These are phyloP conservation scores for Collybia nuda DNA, from an alignment of 768 basidiomycete species.

Conservation along the genomic window DNA sequence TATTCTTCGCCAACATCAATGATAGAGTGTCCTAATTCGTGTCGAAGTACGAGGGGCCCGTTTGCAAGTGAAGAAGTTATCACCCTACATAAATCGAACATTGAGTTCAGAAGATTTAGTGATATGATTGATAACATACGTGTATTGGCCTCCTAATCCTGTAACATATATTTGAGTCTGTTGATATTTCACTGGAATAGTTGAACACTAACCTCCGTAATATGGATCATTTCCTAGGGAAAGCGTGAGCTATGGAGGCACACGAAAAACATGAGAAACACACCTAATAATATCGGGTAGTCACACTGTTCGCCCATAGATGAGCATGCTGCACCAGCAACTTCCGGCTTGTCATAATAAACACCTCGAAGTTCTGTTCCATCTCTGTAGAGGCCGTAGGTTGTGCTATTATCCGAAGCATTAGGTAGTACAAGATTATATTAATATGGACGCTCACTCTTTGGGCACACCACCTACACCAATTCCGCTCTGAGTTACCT, in stretches of 20 bases:
- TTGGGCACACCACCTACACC: conserved; percentile 68
- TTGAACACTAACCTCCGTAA: conserved; percentile 60
- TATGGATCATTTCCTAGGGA: conserved; percentile 69
- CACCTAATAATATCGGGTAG: conserved; percentile 76
- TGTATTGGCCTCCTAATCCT: conserved; percentile 80
- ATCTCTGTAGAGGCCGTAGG: conserved; percentile 74
- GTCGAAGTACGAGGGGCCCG: conserved; percentile 72
- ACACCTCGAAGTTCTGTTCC: conserved; percentile 77
- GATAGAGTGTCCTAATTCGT: conserved; percentile 80
- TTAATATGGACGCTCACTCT: conserved; percentile 41
- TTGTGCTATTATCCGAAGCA: conserved; percentile 49
- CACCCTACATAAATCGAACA: conserved; percentile 53
- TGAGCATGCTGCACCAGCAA: conserved; percentile 66
- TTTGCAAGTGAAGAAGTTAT: conserved; percentile 75
- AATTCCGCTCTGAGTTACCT: conserved; percentile 57
- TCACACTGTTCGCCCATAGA: conserved; percentile 66
- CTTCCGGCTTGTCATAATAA: conserved; percentile 66
- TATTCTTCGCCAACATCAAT: conserved; percentile 83
- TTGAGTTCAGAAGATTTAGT: background rate
- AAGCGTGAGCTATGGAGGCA: background rate
- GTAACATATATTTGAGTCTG: background rate
- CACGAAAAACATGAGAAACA: conserved; percentile 3
- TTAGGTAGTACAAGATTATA: background rate
- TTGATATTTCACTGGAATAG: no score
- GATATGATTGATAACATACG: conserved; percentile 43